Percentiles rank a stretch among this genome's conserved stretches.
Conservation (phyloP, 2,329 filamentous ascomycete species). For the Chaetomiaceae sp. region DNA sequence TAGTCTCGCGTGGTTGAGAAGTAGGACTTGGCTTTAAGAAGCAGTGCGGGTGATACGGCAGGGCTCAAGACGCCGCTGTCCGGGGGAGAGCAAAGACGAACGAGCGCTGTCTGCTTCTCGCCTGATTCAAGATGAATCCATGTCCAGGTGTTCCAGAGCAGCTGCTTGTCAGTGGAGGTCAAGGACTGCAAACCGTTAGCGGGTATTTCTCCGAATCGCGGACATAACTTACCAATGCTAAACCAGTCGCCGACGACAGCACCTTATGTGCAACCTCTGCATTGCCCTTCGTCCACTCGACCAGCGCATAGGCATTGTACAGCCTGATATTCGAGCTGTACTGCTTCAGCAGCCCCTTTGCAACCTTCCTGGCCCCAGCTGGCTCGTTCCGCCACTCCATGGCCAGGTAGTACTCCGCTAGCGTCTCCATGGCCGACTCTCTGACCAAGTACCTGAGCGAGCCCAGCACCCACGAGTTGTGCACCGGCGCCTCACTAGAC, state of each 20-base stretch:
- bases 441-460: conserved; percentile 53
- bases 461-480: conserved; percentile 43
- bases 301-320: conserved; percentile 73
- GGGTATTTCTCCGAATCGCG: conserved; percentile 19
- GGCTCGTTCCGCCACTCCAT: conserved; percentile 55
- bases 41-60: conserved; percentile 30
- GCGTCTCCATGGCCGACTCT: conserved; percentile 37
- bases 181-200: conserved; percentile 46
- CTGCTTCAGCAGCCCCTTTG: conserved; percentile 67
- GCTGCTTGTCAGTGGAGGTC: conserved; percentile 47
- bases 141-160: conserved; percentile 57
- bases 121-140: conserved; percentile 56
- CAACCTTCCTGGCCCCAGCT: conserved; percentile 56
- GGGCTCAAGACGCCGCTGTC: conserved; percentile 24
- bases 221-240: conserved; percentile 35
- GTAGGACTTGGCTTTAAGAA: conserved; percentile 49
- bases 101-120: conserved; percentile 30
- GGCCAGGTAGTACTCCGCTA: conserved; percentile 66
- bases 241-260: conserved; percentile 55
- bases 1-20: conserved; percentile 51
- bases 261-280: conserved; percentile 55
- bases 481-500: conserved; percentile 29
- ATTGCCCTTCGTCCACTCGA: conserved; percentile 58
- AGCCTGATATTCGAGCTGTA: conserved; percentile 58
- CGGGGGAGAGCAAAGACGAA: conserved; percentile 36